phyloP scores from a whole-genome alignment of 371 early-diverging fungal species.

The Saksenaea oblongispora region DNA sequence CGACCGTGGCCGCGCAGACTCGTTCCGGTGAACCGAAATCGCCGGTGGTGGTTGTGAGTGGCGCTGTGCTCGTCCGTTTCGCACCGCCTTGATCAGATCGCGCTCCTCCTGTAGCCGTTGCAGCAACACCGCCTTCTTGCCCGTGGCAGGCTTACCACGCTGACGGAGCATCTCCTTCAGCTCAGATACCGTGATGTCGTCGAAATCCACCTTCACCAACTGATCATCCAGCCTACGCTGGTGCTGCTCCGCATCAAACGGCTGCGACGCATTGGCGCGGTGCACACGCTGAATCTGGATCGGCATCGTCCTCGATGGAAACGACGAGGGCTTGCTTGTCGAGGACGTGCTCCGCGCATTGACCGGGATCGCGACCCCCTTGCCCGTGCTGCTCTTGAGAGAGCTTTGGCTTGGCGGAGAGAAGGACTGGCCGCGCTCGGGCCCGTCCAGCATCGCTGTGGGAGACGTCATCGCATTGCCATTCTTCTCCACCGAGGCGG shows the following conservation, averaged over 20 bases:
- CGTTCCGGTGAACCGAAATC: constrained; percentile 3
- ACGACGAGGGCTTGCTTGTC: constrained; percentile 1
- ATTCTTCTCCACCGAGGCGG: neutral
- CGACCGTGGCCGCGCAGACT: constrained; percentile 14
- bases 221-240: constrained; percentile 63
- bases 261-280: constrained; percentile 9
- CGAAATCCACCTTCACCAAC: constrained; percentile 66
- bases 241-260: constrained; percentile 50
- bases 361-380: constrained; percentile 2
- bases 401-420: constrained; percentile 2
- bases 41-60: constrained; percentile 27
- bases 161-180: constrained; percentile 75
- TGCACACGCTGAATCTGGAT: neutral
- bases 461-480: neutral
- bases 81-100: constrained; percentile 34
- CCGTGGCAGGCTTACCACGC: constrained; percentile 70
- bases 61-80: constrained; percentile 14
- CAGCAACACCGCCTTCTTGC: constrained; percentile 65
- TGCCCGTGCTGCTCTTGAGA: neutral
- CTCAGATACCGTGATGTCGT: constrained; percentile 78
- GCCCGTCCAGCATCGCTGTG: neutral
- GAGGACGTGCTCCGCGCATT: neutral
- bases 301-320: neutral
- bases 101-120: constrained; percentile 31
- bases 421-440: constrained; percentile 4